phyloP scores from a whole-genome alignment of 2,329 filamentous ascomycete genomes.

The Aschersonia sp. region DNA sequence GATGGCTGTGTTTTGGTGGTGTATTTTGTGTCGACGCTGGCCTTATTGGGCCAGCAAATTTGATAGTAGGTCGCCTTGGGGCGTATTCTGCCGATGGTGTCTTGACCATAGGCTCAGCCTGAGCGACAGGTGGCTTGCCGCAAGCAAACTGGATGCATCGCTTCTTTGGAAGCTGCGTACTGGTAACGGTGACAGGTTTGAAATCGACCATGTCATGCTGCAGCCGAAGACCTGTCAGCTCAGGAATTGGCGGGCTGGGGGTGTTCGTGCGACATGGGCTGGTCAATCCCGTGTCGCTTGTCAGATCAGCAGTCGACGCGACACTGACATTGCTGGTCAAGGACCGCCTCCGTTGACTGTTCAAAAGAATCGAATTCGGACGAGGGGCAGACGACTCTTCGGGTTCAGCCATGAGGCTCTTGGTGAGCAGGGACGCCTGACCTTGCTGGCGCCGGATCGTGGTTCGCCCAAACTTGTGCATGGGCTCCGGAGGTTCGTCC shows the following conservation, averaged over 20 bases:
- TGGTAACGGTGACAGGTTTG: conserved; percentile 12
- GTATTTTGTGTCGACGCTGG: conserved; percentile 27
- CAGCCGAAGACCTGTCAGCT: conserved; percentile 32
- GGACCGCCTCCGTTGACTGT: conserved; percentile 39
- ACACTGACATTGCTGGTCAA: conserved; percentile 69
- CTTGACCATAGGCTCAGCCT: conserved; percentile 19
- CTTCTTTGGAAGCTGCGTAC: conserved; percentile 49
- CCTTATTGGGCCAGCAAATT: conserved; percentile 54
- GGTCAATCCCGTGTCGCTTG: conserved; percentile 85
- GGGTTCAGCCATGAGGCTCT: conserved; percentile 58
- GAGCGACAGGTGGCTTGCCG: conserved; percentile 40
- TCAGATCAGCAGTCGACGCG: conserved; percentile 77
- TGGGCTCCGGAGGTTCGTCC: conserved; percentile 73
- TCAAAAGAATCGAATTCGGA: conserved; percentile 19
- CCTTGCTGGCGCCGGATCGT: conserved; percentile 32
- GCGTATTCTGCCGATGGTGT: conserved; percentile 20
- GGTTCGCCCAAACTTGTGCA: conserved; percentile 30
- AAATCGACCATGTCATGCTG: conserved; percentile 14
- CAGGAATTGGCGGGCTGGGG: conserved; percentile 70
- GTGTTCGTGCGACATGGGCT: conserved; percentile 80
- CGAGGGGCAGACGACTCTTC: conserved; percentile 37
- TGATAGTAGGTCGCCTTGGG: conserved; percentile 49
- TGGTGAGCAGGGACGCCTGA: conserved; percentile 75
- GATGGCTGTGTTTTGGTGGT: conserved; percentile 13
- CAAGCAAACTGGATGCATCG: conserved; percentile 91